These are phyloP conservation scores for Barnettozyma botsteinii DNA, from an alignment of 805 yeast genomes.

Conservation along the genomic window DNA sequence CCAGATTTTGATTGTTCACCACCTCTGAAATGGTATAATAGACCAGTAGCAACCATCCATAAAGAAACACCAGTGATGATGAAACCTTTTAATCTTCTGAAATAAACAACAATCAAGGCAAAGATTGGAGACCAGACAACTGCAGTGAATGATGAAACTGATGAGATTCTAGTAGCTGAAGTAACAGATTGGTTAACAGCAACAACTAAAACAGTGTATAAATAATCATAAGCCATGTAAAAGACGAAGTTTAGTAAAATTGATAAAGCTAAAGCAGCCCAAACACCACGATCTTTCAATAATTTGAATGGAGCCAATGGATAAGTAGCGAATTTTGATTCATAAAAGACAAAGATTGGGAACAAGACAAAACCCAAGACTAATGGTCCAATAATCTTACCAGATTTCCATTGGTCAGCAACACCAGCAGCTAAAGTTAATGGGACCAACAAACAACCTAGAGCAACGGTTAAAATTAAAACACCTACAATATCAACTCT, in stretches of 20 bases:
- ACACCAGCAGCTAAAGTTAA: conserved; percentile 72
- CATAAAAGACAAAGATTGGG: conserved; percentile 60
- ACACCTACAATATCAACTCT: conserved; percentile 61
- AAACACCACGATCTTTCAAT: conserved; percentile 63
- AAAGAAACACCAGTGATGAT: conserved; percentile 52
- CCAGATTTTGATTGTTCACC: conserved; percentile 47
- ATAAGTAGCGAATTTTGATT: conserved; percentile 43
- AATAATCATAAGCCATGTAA: conserved; percentile 64
- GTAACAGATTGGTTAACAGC: conserved; percentile 51
- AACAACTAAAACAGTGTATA: conserved; percentile 61
- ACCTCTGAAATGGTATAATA: conserved; percentile 51
- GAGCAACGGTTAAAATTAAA: conserved; percentile 44
- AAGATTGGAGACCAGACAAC: conserved; percentile 52
- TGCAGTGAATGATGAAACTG: conserved; percentile 55
- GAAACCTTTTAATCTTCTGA: conserved; percentile 50
- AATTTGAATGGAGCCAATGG: conserved; percentile 61
- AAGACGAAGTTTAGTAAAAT: conserved; percentile 54
- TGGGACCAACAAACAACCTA: conserved; percentile 67
- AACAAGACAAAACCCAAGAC: conserved; percentile 59
- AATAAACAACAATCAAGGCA: conserved; percentile 43
- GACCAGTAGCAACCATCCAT: conserved; percentile 57
- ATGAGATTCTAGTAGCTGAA: conserved; percentile 61
- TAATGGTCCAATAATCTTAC: conserved; percentile 60
- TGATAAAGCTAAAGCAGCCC: conserved; percentile 61
- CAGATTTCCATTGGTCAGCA: conserved; percentile 48